These are phyloP conservation scores for Sphagnurus paluster DNA, from an alignment of 1,284 basidiomycete species.

Conservation along the genomic window DNA sequence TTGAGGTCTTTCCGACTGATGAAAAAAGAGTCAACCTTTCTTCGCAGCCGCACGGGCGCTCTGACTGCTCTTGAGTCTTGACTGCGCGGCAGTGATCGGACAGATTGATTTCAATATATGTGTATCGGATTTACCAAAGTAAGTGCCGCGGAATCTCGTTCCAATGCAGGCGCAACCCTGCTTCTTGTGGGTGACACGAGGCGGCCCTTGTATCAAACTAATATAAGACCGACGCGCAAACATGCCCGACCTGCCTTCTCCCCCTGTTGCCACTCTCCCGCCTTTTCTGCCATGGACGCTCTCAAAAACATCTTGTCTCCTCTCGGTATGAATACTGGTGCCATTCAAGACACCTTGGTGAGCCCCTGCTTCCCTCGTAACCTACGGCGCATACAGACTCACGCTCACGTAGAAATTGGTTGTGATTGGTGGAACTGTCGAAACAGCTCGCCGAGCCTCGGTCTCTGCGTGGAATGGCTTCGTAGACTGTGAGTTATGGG, in stretches of 20 bases:
- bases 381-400: conserved; percentile 9
- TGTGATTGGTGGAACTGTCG: conserved; percentile 77
- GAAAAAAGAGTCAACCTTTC: conserved; percentile 5
- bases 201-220: conserved; percentile 32
- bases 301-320: conserved; percentile 63
- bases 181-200: conserved; percentile 36
- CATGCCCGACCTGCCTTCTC: conserved; percentile 29
- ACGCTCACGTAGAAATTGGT: conserved; percentile 60
- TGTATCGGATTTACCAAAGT: conserved; percentile 15
- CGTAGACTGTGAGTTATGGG: conserved; percentile 71
- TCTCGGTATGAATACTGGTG: conserved; percentile 53
- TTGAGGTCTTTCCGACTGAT: no score
- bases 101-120: conserved; percentile 14
- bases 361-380: conserved; percentile 18
- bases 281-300: conserved; percentile 49
- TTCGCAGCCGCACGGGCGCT: conserved; percentile 9
- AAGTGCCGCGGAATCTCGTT: conserved; percentile 21
- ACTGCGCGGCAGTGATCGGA: conserved; percentile 23
- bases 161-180: conserved; percentile 31
- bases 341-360: conserved; percentile 66
- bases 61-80: conserved; percentile 17
- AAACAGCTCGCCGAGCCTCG: conserved; percentile 71
- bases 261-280: conserved; percentile 20
- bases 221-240: conserved; percentile 41
- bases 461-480: conserved; percentile 85